A percentile compares a stretch with the other conserved stretches of the same genome.
These are phyloP conservation scores for Melampsora americana DNA, from an alignment of 1,284 basidiomycete species.

Conservation along the genomic window DNA sequence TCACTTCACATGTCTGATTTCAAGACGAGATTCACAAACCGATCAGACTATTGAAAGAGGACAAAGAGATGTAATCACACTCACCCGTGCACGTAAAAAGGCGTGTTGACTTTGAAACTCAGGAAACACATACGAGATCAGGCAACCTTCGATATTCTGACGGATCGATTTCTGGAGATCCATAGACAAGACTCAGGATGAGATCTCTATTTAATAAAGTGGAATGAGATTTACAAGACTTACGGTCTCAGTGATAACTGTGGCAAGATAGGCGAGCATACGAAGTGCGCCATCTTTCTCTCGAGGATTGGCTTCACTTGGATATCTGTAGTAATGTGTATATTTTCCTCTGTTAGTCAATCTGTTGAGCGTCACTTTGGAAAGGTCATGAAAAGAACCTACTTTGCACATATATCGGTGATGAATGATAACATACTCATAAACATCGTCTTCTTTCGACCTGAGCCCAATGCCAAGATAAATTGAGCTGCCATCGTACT, in stretches of 20 bases:
- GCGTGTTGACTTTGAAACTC: constrained; percentile 66
- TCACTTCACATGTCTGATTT: constrained; percentile 69
- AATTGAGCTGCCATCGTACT: constrained; percentile 73
- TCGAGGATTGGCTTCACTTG: constrained; percentile 54
- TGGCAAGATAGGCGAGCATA: constrained; percentile 67
- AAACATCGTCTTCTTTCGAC: constrained; percentile 72
- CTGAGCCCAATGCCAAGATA: constrained; percentile 69
- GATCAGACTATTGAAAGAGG: constrained; percentile 33
- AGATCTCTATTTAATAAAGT: neutral
- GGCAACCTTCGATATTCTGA: constrained; percentile 70
- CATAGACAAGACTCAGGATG: neutral
- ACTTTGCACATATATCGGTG: constrained; percentile 67
- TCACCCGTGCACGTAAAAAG: constrained; percentile 70
- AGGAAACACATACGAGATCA: constrained; percentile 68
- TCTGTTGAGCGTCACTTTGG: neutral
- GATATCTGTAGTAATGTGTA: constrained; percentile 47
- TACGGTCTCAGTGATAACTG: constrained; percentile 49
- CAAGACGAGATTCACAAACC: neutral
- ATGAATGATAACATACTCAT: constrained; percentile 72
- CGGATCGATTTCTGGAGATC: constrained; percentile 67
- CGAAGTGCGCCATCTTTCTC: constrained; percentile 78
- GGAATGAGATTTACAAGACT: neutral
- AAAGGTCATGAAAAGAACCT: constrained; percentile 51
- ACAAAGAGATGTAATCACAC: constrained; percentile 52
- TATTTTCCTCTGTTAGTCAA: neutral